Conservation (phyloP, 2,329 filamentous ascomycete species). For the Magnaporthiopsis incrustans region DNA sequence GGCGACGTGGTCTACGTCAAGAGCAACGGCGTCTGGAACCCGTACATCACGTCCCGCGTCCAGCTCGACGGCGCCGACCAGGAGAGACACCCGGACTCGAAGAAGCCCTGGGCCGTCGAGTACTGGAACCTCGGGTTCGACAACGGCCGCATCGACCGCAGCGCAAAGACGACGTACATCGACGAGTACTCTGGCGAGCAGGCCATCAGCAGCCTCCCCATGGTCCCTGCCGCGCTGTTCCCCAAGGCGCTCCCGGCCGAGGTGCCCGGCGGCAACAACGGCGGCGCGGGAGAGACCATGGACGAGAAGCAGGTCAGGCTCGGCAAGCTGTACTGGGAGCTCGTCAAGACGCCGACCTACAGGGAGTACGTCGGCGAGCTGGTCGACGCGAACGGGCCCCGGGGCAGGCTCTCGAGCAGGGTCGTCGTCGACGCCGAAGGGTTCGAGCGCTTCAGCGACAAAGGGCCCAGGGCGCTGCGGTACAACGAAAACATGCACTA, state of each 20-base stretch:
- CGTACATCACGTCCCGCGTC: slow-evolving; percentile 32
- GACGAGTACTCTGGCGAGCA: slow-evolving; percentile 35
- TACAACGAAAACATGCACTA: neutral
- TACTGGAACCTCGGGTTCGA: slow-evolving; percentile 34
- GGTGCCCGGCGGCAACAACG: slow-evolving; percentile 17
- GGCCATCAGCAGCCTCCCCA: slow-evolving; percentile 29
- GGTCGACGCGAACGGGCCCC: slow-evolving; percentile 19
- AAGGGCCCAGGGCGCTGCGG: slow-evolving; percentile 16
- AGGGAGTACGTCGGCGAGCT: slow-evolving; percentile 37
- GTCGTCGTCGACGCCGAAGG: slow-evolving; percentile 36
- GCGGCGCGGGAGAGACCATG: slow-evolving; percentile 17
- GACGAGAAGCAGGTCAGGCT: slow-evolving; percentile 29
- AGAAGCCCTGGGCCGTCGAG: slow-evolving; percentile 19
- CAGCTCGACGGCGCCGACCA: slow-evolving; percentile 2
- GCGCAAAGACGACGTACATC: slow-evolving; percentile 28
- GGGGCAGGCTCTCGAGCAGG: slow-evolving; percentile 23
- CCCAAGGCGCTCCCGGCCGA: slow-evolving; percentile 22
- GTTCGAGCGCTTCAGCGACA: slow-evolving; percentile 26
- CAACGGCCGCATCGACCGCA: slow-evolving; percentile 26
- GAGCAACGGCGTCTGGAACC: slow-evolving; percentile 27
- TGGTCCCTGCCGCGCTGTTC: slow-evolving; percentile 36
- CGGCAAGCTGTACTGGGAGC: slow-evolving; percentile 38
- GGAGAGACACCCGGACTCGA: slow-evolving; percentile 3
- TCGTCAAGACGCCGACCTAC: slow-evolving; percentile 35
- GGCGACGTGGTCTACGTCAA: slow-evolving; percentile 36